phyloP scores from a whole-genome alignment of 2,329 filamentous ascomycete genomes.

The Lecanicillium sp. region DNA sequence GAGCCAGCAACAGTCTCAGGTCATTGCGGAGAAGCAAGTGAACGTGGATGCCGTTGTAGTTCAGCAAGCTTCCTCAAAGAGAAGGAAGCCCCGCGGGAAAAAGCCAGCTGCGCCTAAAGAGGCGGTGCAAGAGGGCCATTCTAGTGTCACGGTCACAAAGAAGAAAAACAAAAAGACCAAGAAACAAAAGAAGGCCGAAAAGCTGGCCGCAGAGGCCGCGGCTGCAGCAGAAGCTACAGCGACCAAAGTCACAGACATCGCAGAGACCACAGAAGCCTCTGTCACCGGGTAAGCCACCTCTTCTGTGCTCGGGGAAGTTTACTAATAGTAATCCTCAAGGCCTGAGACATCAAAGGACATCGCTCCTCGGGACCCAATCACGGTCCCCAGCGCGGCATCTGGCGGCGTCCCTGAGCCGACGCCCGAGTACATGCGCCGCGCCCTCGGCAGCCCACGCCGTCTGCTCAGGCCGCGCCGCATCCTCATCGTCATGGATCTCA shows the following conservation, averaged over 20 bases:
- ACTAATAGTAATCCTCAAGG: no score
- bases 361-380: background rate
- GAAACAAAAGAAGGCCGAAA: background rate
- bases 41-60: background rate
- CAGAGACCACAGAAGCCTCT: background rate
- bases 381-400: conserved; percentile 32
- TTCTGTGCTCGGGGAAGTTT: no score
- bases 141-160: background rate
- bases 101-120: background rate
- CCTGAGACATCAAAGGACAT: background rate
- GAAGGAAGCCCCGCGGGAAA: background rate
- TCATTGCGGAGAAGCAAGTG: background rate
- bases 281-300: no score
- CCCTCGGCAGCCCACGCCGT: conserved; percentile 37
- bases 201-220: background rate
- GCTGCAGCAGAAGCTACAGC: background rate
- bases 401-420: conserved; percentile 58
- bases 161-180: background rate
- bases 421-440: conserved; percentile 52
- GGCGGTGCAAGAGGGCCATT: background rate
- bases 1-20: background rate
- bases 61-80: no score
- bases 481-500: conserved; percentile 84
- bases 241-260: background rate
- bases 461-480: conserved; percentile 52